Base-by-base conservation (phyloP, 2,329 filamentous ascomycete genomes). In the Hypoxylon sp. region DNA sequence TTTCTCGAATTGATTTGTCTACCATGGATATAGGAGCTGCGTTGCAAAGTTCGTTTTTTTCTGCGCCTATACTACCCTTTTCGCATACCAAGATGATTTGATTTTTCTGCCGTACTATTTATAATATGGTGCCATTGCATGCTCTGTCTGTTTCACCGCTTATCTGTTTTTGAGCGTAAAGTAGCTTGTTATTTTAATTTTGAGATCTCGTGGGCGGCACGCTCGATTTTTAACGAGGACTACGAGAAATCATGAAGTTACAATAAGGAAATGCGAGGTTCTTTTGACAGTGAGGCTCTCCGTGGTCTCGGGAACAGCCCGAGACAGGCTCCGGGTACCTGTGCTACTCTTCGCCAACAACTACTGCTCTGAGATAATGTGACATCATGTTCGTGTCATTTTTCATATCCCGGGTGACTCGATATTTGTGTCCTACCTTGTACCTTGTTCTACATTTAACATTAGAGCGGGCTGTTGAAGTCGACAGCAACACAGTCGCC, bases 21-120 rank as follows among this genome's bases (percentile, higher is more conserved):
- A 30, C 23, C 53, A 51, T 68, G 66, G 66, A 68, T 65, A 61
- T 68, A 65, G 66, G 58, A 59, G 58, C 62, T 56, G 51, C 19
- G n/a, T 30, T 63, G 53, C 53, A 48, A 65, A 36, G 49, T 62
- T 46, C 14, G n/a, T 41, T 49, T 58, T 56, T 62, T 45, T 50
- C 58, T 68, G 61, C 57, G 41, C 46, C 58, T 57, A 62, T 61
- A 65, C 56, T 57, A 50, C 57, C 52, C 58, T 56, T 65, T 45
- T 49, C 32, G 63, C 63, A 57, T 65, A 61, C 32, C 41, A 52
- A 41, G 23, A 51, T 53, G 63, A 61, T 57, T 60, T 60, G 51
- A 53, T 60, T 60, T n/a, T 59, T 60, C 43, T 41, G 49, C 43
- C 55, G 34, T 64, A 34, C 43, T 46, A 25, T 48, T 19, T 38